Evolutionary conservation across 371 early-diverging fungal species (phyloP).

Genomic region (Coemansia sp.): DNA sequence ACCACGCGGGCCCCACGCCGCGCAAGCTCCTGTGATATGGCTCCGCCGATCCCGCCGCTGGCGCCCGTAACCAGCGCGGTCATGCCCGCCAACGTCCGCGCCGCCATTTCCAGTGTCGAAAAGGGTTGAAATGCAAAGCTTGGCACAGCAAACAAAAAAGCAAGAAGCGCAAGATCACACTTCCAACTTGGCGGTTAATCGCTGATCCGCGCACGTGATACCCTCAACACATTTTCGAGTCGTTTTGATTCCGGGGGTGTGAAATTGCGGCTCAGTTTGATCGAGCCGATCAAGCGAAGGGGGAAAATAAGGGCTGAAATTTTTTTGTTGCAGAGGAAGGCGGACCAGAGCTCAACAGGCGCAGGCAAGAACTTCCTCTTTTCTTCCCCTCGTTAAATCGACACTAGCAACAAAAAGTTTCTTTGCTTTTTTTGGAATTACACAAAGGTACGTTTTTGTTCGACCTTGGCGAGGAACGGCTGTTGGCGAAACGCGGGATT

Average conservation of each 20-base stretch:
- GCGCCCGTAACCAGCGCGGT: constrained; percentile 67
- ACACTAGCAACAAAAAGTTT: neutral
- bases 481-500: no score
- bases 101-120: neutral
- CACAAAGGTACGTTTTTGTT: neutral
- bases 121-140: no score
- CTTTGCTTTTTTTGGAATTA: neutral
- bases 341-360: neutral
- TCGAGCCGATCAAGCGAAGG: no score
- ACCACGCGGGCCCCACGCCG: constrained; percentile 59
- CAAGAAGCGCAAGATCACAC: neutral
- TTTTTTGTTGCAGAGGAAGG: neutral
- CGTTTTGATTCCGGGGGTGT: neutral
- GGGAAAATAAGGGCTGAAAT: no score
- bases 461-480: no score
- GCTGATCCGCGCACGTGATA: constrained; percentile 23
- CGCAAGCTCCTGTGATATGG: constrained; percentile 64
- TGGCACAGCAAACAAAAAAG: neutral
- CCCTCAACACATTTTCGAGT: constrained; percentile 26
- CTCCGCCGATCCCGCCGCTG: constrained; percentile 73
- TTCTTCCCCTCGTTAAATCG: constrained; percentile 13
- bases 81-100: constrained; percentile 20
- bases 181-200: neutral
- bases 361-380: constrained; percentile 24
- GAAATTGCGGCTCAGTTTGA: no score